Evolutionary conservation across 331 rosid genomes (phyloP).

Genomic region (Rosa hybrid): DNA sequence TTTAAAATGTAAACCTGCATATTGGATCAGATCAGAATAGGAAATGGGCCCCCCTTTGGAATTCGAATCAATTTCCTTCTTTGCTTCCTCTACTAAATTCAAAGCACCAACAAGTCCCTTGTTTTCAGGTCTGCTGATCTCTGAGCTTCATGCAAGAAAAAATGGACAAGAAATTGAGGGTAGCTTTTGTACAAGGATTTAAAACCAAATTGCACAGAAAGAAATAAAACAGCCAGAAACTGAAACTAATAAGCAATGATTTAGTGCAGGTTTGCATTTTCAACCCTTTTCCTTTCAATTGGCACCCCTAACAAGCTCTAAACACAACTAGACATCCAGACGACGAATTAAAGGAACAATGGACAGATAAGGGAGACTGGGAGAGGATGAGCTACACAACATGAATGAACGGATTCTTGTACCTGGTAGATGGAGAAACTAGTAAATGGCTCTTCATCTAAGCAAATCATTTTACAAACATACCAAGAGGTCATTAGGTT

Average conservation of each 20-base stretch:
- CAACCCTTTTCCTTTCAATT: not conserved
- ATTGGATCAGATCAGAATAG: conserved; percentile 83
- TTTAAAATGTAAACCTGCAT: conserved; percentile 56
- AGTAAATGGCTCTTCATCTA: not conserved
- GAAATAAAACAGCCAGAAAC: too few species aligned
- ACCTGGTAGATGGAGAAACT: not conserved
- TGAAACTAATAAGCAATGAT: not conserved
- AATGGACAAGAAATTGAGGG: too few species aligned
- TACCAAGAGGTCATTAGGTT: not conserved
- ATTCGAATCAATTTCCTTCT: conserved; percentile 85
- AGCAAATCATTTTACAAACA: not conserved
- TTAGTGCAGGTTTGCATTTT: not conserved
- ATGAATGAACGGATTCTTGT: not conserved
- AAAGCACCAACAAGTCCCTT: conserved; percentile 69
- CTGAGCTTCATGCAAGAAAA: conserved; percentile 58
- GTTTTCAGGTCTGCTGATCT: conserved; percentile 93
- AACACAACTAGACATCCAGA: not conserved
- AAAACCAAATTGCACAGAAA: too few species aligned
- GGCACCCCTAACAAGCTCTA: not conserved
- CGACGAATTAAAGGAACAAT: not conserved
- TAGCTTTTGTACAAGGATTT: too few species aligned
- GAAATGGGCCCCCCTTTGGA: conserved; percentile 89
- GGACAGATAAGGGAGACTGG: not conserved
- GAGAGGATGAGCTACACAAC: not conserved
- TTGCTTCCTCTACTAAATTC: conserved; percentile 74